Evolutionary conservation across 106 monocot species (phyloP), one percentile per base, ranked within the genome.

Genomic region (Dendrobium officinale): DNA sequence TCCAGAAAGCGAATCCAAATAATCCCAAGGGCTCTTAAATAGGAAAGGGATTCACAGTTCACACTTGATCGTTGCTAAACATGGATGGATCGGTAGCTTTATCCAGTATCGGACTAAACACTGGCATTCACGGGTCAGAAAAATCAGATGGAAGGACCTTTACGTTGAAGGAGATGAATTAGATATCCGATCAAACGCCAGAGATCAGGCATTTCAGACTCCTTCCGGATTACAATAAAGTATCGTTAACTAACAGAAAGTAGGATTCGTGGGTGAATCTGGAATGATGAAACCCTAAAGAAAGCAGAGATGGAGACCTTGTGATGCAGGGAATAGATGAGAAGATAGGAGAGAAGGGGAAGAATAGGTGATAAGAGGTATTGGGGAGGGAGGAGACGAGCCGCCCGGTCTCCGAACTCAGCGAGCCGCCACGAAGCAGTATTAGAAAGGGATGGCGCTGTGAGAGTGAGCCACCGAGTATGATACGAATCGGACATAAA

Each of bases 171-270:
- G 19, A 75, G 17, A 4, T 42, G 76, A 76, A 18, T 37, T 27
- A 27, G 26, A 19, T 48, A 27, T 47, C 20, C 41, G 76, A 76
- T 49, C 49, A 76, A 75, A 76, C 76, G 49, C 76, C 48, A 76
- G 26, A 49, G 15, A 49, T 49, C 49, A 26, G 19, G 41, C 76
- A 76, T 76, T 76, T 47, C 26, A 17, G 47, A 76, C 24, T 76
- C 15, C 26, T n/a, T 18, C 11, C 49, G 27, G 76, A 47, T 76
- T 49, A 18, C 5, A 49, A 76, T 49, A 76, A 33, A 10, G 11
- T 43, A 42, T 44, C 43, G 42, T 37, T 47, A 5, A 70, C 16
- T 37, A 15, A 48, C 1, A 49, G 47, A 22, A 15, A 76, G 74
- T 76, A 10, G 24, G 49, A 27, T 76, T 24, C 24, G 49, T 49